A percentile compares a stretch with the other conserved stretches of the same genome.
Conservation (phyloP, 208 protist genomes). For the Leishmania arabica region DNA sequence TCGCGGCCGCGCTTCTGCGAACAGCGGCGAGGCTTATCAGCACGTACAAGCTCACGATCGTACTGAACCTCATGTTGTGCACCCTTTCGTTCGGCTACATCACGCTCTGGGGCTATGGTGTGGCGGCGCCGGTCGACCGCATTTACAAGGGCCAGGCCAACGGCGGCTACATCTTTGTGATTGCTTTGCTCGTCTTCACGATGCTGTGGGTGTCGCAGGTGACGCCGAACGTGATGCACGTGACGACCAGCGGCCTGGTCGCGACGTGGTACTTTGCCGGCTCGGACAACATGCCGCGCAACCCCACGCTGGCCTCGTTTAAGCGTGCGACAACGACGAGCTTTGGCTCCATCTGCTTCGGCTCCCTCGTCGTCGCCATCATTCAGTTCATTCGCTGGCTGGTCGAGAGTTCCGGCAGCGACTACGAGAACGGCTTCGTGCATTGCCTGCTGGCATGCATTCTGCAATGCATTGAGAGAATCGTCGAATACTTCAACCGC, state of each 20-base stretch:
- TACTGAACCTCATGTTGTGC: conserved; percentile 44
- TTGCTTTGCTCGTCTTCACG: conserved; percentile 56
- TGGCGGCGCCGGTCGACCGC: conserved; percentile 45
- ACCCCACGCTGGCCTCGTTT: conserved; percentile 75
- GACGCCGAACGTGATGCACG: conserved; percentile 81
- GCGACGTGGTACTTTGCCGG: conserved; percentile 93
- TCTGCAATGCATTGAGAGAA: conserved; percentile 68
- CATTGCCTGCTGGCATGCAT: conserved; percentile 48
- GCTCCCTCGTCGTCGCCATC: conserved; percentile 88
- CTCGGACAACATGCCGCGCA: conserved; percentile 56
- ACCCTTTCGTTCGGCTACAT: conserved; percentile 48
- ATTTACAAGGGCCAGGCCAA: conserved; percentile 27
- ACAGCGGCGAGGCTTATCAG: conserved; percentile 43
- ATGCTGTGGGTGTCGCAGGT: conserved; percentile 77
- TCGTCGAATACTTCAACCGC: conserved; percentile 91
- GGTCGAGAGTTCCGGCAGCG: conserved; percentile 30
- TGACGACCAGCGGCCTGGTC: conserved; percentile 75
- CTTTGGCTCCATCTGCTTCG: conserved; percentile 93
- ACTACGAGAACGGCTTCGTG: conserved; percentile 44
- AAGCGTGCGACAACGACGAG: conserved; percentile 79
- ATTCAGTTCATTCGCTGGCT: conserved; percentile 80
- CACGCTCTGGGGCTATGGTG: conserved; percentile 54
- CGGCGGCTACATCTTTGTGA: conserved; percentile 41
- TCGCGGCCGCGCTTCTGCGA: conserved; percentile 68
- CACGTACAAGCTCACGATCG: conserved; percentile 62